These are phyloP conservation scores for Aureobasidium pullulans DNA, from an alignment of 2,329 filamentous ascomycete genomes.

Conservation along the genomic window DNA sequence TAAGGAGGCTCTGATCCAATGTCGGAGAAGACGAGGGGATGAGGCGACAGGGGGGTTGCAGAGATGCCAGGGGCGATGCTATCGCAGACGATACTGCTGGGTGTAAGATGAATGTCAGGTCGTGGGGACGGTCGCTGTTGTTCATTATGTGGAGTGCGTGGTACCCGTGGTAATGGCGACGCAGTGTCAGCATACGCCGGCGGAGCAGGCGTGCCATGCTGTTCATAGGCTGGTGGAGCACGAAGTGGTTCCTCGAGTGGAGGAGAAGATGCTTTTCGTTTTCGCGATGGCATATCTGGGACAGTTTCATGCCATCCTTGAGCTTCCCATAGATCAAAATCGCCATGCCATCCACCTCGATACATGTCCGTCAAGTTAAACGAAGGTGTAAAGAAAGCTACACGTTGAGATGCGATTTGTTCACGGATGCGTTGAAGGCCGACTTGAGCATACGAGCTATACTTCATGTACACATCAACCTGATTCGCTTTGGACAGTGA, in stretches of 20 bases:
- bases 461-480: slow-evolving; percentile 3
- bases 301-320: slow-evolving; percentile 1
- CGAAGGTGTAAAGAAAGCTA: not conserved
- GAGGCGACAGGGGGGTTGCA: not conserved
- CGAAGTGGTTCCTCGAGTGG: not conserved
- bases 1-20: not conserved
- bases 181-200: not conserved
- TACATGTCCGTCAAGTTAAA: not conserved
- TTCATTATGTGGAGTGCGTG: not conserved
- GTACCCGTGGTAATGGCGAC: not conserved
- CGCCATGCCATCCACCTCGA: not conserved
- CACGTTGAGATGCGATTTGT: not conserved
- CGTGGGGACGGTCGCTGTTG: too few species aligned
- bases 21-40: not conserved
- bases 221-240: not conserved
- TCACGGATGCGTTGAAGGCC: not conserved
- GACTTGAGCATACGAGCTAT: slow-evolving; percentile 5
- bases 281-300: not conserved
- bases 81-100: not conserved
- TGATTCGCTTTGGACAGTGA: not conserved
- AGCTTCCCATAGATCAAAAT: not conserved
- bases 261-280: not conserved
- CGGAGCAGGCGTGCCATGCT: not conserved
- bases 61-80: not conserved
- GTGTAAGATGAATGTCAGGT: not conserved